Evolutionary conservation across 2,329 filamentous ascomycete species (phyloP).

Genomic region (Fusarium robinianum): DNA sequence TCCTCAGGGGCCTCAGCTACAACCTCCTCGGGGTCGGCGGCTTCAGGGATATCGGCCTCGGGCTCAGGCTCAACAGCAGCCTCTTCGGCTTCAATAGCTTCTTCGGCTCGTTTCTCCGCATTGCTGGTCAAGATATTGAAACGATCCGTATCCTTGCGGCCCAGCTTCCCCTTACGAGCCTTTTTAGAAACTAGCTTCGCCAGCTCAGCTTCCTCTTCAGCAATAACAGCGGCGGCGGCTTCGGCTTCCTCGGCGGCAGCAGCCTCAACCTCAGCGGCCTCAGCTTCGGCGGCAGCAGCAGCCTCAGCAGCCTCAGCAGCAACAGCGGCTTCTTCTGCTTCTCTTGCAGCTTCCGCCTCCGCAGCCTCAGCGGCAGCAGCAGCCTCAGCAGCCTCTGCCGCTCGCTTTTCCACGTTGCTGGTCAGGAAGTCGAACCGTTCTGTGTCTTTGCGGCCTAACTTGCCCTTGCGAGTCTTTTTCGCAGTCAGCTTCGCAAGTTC

Average conservation of each 20-base stretch:
- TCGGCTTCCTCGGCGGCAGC: constrained; percentile 20
- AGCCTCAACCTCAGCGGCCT: background rate
- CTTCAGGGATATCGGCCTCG: too few relatives aligned
- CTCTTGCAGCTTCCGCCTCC: constrained; percentile 29
- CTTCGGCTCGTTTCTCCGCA: constrained; percentile 15
- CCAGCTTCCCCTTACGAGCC: constrained; percentile 24
- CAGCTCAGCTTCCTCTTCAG: constrained; percentile 26
- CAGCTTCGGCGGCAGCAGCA: constrained; percentile 35
- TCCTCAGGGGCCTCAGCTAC: constrained; percentile 37
- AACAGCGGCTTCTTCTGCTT: constrained; percentile 29
- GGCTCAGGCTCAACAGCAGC: constrained; percentile 7
- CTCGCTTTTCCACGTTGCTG: constrained; percentile 4
- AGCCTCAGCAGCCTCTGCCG: constrained; percentile 30
- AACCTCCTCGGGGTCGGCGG: constrained; percentile 20
- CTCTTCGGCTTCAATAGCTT: constrained; percentile 20
- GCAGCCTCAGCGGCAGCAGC: constrained; percentile 28
- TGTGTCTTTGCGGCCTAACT: constrained; percentile 30
- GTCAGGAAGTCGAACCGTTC: constrained; percentile 23
- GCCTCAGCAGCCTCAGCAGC: constrained; percentile 20
- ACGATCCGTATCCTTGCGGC: constrained; percentile 24
- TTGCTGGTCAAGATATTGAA: constrained; percentile 20
- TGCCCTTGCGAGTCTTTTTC: constrained; percentile 43
- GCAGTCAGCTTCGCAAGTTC: constrained; percentile 48
- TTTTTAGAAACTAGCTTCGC: constrained; percentile 20
- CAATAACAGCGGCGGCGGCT: constrained; percentile 13